Evolutionary conservation across 768 basidiomycete genomes (phyloP).

Genomic region (Xerocomellus intermedius): DNA sequence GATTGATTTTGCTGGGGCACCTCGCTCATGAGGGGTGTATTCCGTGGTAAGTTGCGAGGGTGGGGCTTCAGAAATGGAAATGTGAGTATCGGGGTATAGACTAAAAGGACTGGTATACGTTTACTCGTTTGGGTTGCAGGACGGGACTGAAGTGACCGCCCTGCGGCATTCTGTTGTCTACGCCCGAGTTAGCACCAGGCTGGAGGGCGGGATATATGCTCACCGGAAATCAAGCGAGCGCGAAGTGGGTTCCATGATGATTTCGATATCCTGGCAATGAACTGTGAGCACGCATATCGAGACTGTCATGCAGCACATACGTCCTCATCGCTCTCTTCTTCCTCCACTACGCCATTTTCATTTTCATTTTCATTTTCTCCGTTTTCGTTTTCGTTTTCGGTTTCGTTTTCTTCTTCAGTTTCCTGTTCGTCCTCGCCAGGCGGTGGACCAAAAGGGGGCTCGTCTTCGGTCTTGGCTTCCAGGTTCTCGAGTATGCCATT

Average conservation of each 20-base stretch:
- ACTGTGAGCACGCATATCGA: conserved; percentile 4
- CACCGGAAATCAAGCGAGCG: conserved; percentile 78
- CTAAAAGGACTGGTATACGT: conserved; percentile 13
- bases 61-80: conserved; percentile 22
- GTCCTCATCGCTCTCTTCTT: conserved; percentile 46
- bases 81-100: conserved; percentile 6
- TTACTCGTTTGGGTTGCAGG: conserved; percentile 34
- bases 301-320: conserved; percentile 32
- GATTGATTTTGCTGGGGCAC: conserved; percentile 38
- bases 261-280: conserved; percentile 71
- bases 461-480: conserved; percentile 45
- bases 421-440: conserved; percentile 23
- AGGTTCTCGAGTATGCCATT: conserved; percentile 52
- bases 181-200: not conserved
- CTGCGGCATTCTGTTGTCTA: conserved; percentile 38
- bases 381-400: too few relatives aligned
- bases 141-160: conserved; percentile 32
- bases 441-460: conserved; percentile 30
- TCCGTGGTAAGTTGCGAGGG: conserved; percentile 74
- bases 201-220: conserved; percentile 10
- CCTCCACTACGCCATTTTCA: conserved; percentile 43
- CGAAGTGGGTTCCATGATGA: conserved; percentile 79
- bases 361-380: too few relatives aligned
- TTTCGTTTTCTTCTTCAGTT: conserved; percentile 33
- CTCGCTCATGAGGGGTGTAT: conserved; percentile 73